Base-by-base conservation (phyloP, 345 rosid species). In the Draba incana region DNA sequence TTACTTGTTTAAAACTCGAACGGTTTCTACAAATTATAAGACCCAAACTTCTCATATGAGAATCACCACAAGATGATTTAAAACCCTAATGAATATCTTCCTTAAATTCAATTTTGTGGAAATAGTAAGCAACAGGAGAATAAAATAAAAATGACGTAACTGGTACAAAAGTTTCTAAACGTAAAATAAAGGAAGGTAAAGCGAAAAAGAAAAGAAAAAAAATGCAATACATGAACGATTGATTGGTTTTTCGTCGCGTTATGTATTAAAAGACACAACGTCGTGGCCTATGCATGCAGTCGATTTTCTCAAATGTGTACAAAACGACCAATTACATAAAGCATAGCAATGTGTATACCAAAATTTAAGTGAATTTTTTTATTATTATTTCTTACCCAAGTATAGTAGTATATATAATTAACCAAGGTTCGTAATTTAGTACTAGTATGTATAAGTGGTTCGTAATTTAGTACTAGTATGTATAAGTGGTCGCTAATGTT, bases 221-320 rank as follows among this genome's bases (percentile, higher is more conserved):
- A 23, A 61, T 41, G 42, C 42, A 59, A 27, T 25, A 25, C 9
- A 48, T 68, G 56, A 57, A 30, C n/a, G 38, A 46, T 11, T 49
- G 48, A 42, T 58, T 58, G 43, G 28, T 39, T 11, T 48, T 27
- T 57, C 20, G 39, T 24, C 39, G 49, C 20, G 9, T 57, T 5
- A 57, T 57, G 57, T 47, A 46, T 10, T 47, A 39, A 8, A 20
- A 8, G 65, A 68, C 39, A 57, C 39, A 25, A 8, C 7, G 14
- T 57, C 50, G 31, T 69, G 57, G 58, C 50, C 50, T 38, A 16
- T 49, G 59, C 51, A 59, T 59, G 66, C 58, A 14, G 57, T 27
- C 57, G 6, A 16, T 48, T 58, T 38, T 12, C 37, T 59, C 57
- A 69, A 58, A 27, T 58, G 30, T 37, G 1, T 23, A 24, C 6